A percentile compares a stretch with the other conserved stretches of the same genome.
Conservation (phyloP, 306 rosid genomes). For the Citrullus colocynthis region DNA sequence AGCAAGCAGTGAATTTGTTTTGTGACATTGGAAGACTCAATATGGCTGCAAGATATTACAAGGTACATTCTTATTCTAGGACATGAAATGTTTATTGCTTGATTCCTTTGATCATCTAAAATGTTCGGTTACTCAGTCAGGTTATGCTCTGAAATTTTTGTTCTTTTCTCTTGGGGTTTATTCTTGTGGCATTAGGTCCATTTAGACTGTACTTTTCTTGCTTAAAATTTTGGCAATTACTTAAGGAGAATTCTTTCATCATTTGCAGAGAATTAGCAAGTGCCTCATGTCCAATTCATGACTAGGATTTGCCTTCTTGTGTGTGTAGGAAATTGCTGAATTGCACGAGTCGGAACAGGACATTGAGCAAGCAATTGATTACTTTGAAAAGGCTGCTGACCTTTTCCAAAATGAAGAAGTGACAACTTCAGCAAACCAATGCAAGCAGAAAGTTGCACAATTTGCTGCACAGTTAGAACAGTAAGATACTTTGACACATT, state of each 20-base stretch:
- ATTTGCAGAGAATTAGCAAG: neutral
- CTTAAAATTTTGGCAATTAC: neutral
- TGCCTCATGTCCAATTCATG: neutral
- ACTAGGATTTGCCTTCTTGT: constrained; percentile 8
- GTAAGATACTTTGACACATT: constrained; percentile 17
- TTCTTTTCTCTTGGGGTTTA: neutral
- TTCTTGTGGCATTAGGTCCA: neutral
- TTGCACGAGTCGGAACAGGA: constrained; percentile 71
- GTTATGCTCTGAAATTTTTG: neutral
- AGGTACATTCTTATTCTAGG: constrained; percentile 31
- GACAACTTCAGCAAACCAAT: constrained; percentile 67
- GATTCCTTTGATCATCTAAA: constrained; percentile 5
- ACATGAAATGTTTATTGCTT: neutral
- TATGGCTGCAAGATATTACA: constrained; percentile 85
- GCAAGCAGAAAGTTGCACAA: constrained; percentile 95
- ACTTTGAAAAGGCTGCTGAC: constrained; percentile 77
- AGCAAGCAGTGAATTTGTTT: constrained; percentile 52
- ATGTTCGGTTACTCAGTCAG: neutral
- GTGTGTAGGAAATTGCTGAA: constrained; percentile 77
- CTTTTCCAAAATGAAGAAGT: constrained; percentile 82
- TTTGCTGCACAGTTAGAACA: constrained; percentile 82
- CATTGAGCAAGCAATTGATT: constrained; percentile 62
- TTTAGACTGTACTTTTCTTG: neutral
- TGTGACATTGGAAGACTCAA: constrained; percentile 95
- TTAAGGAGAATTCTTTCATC: neutral